phyloP scores from a whole-genome alignment of 106 monocot genomes.

The Agapanthus africanus region DNA sequence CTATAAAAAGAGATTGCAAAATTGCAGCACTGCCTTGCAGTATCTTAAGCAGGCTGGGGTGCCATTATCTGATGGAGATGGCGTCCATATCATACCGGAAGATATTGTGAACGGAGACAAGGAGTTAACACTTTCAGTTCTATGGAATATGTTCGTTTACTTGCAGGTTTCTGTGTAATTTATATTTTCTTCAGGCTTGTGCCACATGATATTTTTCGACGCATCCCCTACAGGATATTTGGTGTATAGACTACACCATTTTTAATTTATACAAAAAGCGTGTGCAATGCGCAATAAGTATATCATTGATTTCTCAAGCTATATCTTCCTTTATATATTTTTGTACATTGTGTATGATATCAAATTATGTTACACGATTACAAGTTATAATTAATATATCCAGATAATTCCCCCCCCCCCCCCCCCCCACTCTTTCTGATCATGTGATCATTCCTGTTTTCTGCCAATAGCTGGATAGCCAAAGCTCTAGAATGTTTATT shows the following conservation, averaged over 20 bases:
- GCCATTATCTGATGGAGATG: slow-evolving; percentile 42
- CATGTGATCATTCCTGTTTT: background rate
- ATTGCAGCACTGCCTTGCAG: slow-evolving; percentile 40
- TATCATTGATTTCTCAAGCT: background rate
- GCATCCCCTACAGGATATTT: background rate
- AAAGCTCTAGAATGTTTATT: background rate
- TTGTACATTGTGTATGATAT: background rate
- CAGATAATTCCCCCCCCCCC: too few relatives aligned
- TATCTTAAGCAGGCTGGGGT: slow-evolving; percentile 37
- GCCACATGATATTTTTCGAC: background rate
- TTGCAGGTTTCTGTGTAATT: slow-evolving; percentile 41
- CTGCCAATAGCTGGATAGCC: background rate
- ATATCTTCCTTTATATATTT: background rate
- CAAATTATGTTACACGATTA: too few relatives aligned
- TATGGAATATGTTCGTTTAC: slow-evolving; percentile 57
- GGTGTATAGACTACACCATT: background rate
- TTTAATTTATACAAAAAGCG: background rate
- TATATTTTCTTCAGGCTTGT: background rate
- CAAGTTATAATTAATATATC: too few relatives aligned
- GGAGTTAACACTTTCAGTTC: slow-evolving; percentile 41
- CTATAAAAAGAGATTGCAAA: slow-evolving; percentile 40
- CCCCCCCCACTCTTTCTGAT: background rate
- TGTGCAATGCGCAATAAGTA: background rate
- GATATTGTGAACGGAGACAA: slow-evolving; percentile 54
- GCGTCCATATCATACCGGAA: slow-evolving; percentile 27